phyloP scores from a whole-genome alignment of 2,329 filamentous ascomycete genomes.

The Pseudogymnoascus sp. region DNA sequence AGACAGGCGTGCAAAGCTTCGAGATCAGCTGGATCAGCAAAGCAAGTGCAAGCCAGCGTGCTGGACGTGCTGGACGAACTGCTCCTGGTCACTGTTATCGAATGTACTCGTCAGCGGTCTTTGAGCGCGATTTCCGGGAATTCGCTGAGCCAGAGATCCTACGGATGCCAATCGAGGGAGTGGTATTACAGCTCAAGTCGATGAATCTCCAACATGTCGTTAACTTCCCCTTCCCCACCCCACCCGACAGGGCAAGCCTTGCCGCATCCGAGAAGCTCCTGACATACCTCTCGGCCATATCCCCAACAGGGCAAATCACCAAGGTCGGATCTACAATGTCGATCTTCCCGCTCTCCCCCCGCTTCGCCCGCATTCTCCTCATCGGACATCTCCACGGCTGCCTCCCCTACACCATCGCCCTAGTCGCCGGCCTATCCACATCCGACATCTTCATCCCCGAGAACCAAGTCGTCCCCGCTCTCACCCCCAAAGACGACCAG shows the following conservation, averaged over 20 bases:
- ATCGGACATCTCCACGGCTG: slow-evolving; percentile 78
- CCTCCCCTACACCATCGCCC: slow-evolving; percentile 73
- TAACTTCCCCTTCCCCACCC: slow-evolving; percentile 94
- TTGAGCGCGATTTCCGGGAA: slow-evolving; percentile 77
- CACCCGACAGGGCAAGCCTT: slow-evolving; percentile 68
- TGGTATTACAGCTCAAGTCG: slow-evolving; percentile 87
- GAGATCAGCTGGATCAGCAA: slow-evolving; percentile 97
- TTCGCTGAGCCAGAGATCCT: slow-evolving; percentile 85
- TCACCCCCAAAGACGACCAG: slow-evolving; percentile 39
- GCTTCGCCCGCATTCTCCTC: slow-evolving; percentile 85
- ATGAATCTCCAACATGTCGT: slow-evolving; percentile 87
- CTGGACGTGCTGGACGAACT: slow-evolving; percentile 89
- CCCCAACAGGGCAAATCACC: slow-evolving; percentile 64
- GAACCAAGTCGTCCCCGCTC: slow-evolving; percentile 59
- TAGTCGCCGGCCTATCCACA: slow-evolving; percentile 82
- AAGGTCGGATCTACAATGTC: slow-evolving; percentile 76
- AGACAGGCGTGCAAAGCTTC: slow-evolving; percentile 89
- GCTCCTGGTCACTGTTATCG: slow-evolving; percentile 94
- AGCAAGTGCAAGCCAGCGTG: slow-evolving; percentile 83
- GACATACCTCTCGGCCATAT: slow-evolving; percentile 75
- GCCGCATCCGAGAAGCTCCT: slow-evolving; percentile 79
- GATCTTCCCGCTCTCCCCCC: slow-evolving; percentile 79
- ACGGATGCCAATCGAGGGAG: slow-evolving; percentile 82
- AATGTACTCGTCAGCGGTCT: slow-evolving; percentile 89
- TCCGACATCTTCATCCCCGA: slow-evolving; percentile 82